A percentile compares a stretch with the other conserved stretches of the same genome.
Evolutionary conservation across 257 asterid genomes (phyloP).

Genomic region (Apocynum venetum): DNA sequence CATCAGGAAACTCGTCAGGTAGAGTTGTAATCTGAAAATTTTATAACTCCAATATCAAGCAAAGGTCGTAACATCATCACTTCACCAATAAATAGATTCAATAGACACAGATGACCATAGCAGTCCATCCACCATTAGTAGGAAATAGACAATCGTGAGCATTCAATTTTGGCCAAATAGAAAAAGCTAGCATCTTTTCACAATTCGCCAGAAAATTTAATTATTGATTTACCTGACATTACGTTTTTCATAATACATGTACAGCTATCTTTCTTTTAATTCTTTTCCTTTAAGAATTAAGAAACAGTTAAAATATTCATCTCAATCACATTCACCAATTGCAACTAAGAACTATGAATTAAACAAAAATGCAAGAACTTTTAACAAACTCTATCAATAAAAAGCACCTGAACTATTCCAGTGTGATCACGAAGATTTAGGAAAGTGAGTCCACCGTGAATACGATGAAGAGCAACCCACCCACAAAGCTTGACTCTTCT

Average conservation of each 20-base stretch:
- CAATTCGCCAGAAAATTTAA: not conserved
- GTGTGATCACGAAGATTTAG: slow-evolving; percentile 85
- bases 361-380: not conserved
- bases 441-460: slow-evolving; percentile 91
- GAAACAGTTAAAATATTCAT: not conserved
- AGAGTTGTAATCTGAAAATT: slow-evolving; percentile 71
- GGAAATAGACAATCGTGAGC: not conserved
- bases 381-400: not conserved
- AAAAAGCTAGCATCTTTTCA: not conserved
- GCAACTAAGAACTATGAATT: not conserved
- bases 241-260: not conserved
- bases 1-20: slow-evolving; percentile 90
- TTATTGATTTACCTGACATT: not conserved
- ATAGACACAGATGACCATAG: not conserved
- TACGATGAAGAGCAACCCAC: slow-evolving; percentile 98
- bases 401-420: slow-evolving; percentile 77
- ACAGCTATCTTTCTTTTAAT: not conserved
- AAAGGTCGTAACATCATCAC: not conserved
- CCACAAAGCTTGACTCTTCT: slow-evolving; percentile 88
- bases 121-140: not conserved
- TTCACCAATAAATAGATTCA: not conserved
- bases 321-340: not conserved
- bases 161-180: not conserved
- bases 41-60: not conserved
- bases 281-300: not conserved